Conservation (phyloP, 495 filamentous ascomycete species). For the Daldinia loculata region DNA sequence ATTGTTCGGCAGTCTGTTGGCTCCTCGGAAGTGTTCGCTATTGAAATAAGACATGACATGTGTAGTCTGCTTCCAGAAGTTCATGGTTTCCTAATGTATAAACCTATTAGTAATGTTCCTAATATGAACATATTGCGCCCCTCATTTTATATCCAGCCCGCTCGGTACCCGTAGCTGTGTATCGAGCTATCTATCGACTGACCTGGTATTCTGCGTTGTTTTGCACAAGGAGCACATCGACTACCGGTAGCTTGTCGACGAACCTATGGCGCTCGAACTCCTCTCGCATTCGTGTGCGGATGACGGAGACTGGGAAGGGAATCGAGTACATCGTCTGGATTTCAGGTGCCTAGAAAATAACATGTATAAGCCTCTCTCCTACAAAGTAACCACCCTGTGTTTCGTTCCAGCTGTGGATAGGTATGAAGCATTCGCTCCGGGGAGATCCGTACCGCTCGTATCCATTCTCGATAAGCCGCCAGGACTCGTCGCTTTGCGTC, state of each 20-base stretch:
- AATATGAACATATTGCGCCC: not conserved
- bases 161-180: conserved; percentile 45
- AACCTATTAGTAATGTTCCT: conserved; percentile 12
- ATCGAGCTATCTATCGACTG: conserved; percentile 25
- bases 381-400: not conserved
- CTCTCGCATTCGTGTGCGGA: conserved; percentile 94
- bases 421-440: conserved; percentile 9
- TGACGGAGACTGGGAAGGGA: conserved; percentile 82
- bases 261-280: conserved; percentile 97
- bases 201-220: conserved; percentile 91
- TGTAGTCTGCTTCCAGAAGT: conserved; percentile 97
- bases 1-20: conserved; percentile 80
- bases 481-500: conserved; percentile 86
- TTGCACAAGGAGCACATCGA: conserved; percentile 88
- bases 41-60: conserved; percentile 98
- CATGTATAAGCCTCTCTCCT: conserved; percentile 1
- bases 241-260: conserved; percentile 83
- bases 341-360: conserved; percentile 77
- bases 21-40: conserved; percentile 74
- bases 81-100: conserved; percentile 83
- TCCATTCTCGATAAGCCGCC: conserved; percentile 89
- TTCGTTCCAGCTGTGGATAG: not conserved
- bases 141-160: not conserved
- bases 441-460: conserved; percentile 78
- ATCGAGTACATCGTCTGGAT: conserved; percentile 96